Percentiles rank a stretch among this genome's conserved stretches.
These are phyloP conservation scores for Populus hybrid DNA, from an alignment of 441 rosid genomes.

Conservation along the genomic window DNA sequence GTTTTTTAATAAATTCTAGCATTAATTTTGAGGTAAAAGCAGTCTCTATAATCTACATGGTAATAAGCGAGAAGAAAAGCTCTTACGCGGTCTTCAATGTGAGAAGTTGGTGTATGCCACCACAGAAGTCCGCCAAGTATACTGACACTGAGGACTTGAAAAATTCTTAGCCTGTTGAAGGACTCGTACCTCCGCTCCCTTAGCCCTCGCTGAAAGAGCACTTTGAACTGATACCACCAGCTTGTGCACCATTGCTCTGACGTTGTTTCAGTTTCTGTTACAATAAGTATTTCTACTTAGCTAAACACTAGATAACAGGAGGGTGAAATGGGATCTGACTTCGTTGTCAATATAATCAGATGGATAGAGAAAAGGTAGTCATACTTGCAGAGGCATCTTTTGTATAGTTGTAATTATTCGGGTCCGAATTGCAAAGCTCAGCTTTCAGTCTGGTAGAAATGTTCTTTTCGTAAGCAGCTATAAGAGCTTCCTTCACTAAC, in stretches of 20 bases:
- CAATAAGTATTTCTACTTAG: neutral
- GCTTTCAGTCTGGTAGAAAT: constrained; percentile 66
- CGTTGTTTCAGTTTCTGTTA: constrained; percentile 43
- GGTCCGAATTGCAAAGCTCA: constrained; percentile 62
- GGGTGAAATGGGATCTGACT: neutral
- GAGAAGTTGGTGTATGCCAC: constrained; percentile 95
- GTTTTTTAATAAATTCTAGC: too few species aligned
- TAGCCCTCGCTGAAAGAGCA: constrained; percentile 78
- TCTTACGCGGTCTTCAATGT: constrained; percentile 74
- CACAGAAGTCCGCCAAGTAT: constrained; percentile 87
- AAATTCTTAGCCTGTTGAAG: constrained; percentile 86
- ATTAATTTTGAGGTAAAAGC: too few species aligned
- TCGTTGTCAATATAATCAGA: neutral
- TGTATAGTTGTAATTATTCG: constrained; percentile 30
- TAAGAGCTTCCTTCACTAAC: constrained; percentile 60
- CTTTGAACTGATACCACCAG: constrained; percentile 96
- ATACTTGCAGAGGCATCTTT: constrained; percentile 55
- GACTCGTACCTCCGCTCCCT: constrained; percentile 79
- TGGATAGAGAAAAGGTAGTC: neutral
- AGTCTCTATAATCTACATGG: neutral
- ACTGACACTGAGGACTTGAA: constrained; percentile 93
- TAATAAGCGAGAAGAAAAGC: neutral
- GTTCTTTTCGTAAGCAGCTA: constrained; percentile 77
- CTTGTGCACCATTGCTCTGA: constrained; percentile 84
- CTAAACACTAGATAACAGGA: neutral